phyloP scores from a whole-genome alignment of 805 yeast genomes.

The Candida qinlingensis region DNA sequence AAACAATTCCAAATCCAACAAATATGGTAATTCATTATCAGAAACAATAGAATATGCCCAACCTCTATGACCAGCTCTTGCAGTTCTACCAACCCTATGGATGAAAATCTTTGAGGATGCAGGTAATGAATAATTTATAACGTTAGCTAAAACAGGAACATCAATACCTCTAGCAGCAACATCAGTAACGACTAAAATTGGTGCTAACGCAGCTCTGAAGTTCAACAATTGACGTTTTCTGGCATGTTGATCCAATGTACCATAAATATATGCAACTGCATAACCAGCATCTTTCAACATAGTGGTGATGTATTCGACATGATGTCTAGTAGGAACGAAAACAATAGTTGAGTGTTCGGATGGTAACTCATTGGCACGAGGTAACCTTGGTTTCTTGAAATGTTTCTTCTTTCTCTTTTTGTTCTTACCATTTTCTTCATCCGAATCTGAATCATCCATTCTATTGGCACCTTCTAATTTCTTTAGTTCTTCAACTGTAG shows the following conservation, averaged over 20 bases:
- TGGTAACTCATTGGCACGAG: conserved; percentile 80
- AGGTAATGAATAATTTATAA: conserved; percentile 85
- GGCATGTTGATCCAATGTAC: conserved; percentile 92
- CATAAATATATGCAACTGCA: conserved; percentile 85
- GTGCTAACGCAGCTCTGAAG: conserved; percentile 79
- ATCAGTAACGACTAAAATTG: conserved; percentile 92
- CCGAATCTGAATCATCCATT: conserved; percentile 41
- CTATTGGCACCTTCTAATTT: conserved; percentile 45
- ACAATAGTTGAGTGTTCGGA: conserved; percentile 83
- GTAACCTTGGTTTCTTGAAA: conserved; percentile 51
- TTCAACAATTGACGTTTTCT: conserved; percentile 83
- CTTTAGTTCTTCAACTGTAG: conserved; percentile 61
- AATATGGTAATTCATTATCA: conserved; percentile 83
- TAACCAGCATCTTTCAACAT: conserved; percentile 75
- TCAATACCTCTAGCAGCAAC: conserved; percentile 99
- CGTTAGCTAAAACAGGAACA: conserved; percentile 94
- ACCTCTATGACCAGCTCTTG: conserved; percentile 97
- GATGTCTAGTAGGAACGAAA: conserved; percentile 96
- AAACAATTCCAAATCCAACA: conserved; percentile 85
- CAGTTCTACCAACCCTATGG: conserved; percentile 98
- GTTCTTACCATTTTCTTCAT: conserved; percentile 38
- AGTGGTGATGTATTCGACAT: conserved; percentile 82
- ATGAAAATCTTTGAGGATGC: conserved; percentile 89
- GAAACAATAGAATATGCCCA: conserved; percentile 93
- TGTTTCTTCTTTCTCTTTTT: conserved; percentile 32